Evolutionary conservation across 257 asterid genomes (phyloP), one percentile per base, ranked within the genome.

Genomic region (Haberlea rhodopensis): DNA sequence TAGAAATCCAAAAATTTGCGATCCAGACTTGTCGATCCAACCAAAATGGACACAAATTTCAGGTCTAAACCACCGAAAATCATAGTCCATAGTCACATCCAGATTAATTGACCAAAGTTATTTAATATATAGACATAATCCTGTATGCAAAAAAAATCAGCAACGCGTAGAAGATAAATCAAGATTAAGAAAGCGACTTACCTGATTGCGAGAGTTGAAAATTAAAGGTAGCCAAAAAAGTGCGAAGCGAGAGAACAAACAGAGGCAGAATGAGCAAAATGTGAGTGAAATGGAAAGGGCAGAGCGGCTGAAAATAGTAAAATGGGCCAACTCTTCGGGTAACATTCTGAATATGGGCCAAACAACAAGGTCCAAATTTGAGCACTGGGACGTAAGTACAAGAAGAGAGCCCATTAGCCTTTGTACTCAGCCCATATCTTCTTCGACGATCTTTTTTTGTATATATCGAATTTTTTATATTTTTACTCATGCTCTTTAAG

Each of bases 121-220:
- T n/a, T n/a, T n/a, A n/a, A 21, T 68, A 13, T 29, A 58, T 3
- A 6, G 1, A 56, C 46, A 20, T 46, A 65, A 65, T 28, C 68
- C 46, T 25, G 54, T 61, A 62, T 23, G 29, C 24, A n/a, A 55
- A n/a, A 54, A 61, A 40, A 23, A n/a, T n/a, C 7, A 21, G n/a
- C 52, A 45, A 53, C 23, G 22, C 11, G 5, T 18, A 2, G 10
- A 25, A 9, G 31, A 31, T 9, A 48, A 26, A 26, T 7, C 21
- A 9, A 13, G 20, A 40, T 31, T 19, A 26, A 57, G 16, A 37
- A 32, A 45, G 18, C 4, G 20, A 62, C 31, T 57, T 63, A 63
- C 71, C 71, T 52, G 71, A 26, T 53, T 28, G 13, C 15, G 53
- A 66, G 45, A 28, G 34, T n/a, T n/a, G 64, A 53, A 62, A 57